phyloP scores from a whole-genome alignment of 2,329 filamentous ascomycete genomes.

The Orbilia ellipsospora region DNA sequence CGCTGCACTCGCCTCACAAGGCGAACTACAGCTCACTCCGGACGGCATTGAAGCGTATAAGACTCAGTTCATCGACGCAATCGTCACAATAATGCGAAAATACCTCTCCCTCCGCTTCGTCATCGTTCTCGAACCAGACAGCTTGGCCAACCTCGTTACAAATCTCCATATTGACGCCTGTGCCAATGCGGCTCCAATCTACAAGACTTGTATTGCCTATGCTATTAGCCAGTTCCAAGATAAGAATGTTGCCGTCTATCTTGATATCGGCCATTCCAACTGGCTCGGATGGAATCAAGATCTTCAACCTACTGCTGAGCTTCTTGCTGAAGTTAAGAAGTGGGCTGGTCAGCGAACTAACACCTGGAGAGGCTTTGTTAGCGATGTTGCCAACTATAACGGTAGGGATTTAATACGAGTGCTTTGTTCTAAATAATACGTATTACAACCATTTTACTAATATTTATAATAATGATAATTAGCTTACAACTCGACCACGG shows the following conservation, averaged over 20 bases:
- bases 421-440: constrained; percentile 59
- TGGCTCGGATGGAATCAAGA: constrained; percentile 65
- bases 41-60: constrained; percentile 68
- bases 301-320: constrained; percentile 64
- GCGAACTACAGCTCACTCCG: constrained; percentile 67
- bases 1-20: constrained; percentile 68
- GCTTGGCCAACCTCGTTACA: constrained; percentile 64
- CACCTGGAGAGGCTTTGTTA: constrained; percentile 67
- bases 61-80: constrained; percentile 67
- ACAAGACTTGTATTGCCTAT: constrained; percentile 64
- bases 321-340: constrained; percentile 66
- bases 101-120: constrained; percentile 61
- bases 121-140: constrained; percentile 65
- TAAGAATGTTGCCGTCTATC: constrained; percentile 63
- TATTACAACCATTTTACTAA: constrained; percentile 63
- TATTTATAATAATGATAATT: not conserved
- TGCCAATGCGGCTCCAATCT: constrained; percentile 62
- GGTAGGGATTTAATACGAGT: constrained; percentile 60
- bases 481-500: constrained; percentile 60
- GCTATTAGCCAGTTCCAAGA: constrained; percentile 63
- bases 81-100: constrained; percentile 62
- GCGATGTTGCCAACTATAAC: constrained; percentile 72
- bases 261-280: constrained; percentile 64
- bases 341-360: constrained; percentile 65
- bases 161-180: constrained; percentile 63